Conservation (phyloP, 75 land plant species). For the Sequoia sempervirens region DNA sequence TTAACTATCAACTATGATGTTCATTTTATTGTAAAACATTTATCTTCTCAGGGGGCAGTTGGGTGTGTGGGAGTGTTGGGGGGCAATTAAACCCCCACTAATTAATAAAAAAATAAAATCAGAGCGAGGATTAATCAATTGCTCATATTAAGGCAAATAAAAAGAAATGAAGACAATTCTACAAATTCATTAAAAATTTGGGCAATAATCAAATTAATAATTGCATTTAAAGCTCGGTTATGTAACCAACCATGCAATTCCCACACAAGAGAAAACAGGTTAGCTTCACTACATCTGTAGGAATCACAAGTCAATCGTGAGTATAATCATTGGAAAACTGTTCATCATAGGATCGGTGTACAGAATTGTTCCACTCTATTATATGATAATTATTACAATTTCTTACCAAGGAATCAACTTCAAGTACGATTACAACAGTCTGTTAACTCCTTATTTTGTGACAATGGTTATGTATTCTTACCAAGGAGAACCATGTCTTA, state of each 20-base stretch:
- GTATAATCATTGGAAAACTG: background rate
- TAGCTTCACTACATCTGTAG: background rate
- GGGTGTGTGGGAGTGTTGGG: too few species aligned
- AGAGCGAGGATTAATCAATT: background rate
- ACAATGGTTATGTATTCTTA: background rate
- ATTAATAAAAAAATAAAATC: too few species aligned
- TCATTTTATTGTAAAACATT: too few species aligned
- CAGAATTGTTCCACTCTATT: background rate
- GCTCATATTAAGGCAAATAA: background rate
- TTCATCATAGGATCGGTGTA: background rate
- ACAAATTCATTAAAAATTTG: background rate
- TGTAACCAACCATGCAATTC: background rate
- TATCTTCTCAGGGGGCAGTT: too few species aligned
- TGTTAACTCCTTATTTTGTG: background rate
- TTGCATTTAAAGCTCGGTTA: background rate
- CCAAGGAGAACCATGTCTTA: background rate
- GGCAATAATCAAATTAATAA: background rate
- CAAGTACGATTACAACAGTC: background rate
- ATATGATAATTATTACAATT: background rate
- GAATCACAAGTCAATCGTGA: background rate
- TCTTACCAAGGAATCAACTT: background rate
- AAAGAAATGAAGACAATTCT: background rate
- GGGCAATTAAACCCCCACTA: too few species aligned
- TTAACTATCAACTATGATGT: too few species aligned
- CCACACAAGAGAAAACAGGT: background rate